Percentiles rank a stretch among this genome's conserved stretches.
Evolutionary conservation across 1,139 yeast genomes (phyloP).

Genomic region (Sugiyamaella pinicola): DNA sequence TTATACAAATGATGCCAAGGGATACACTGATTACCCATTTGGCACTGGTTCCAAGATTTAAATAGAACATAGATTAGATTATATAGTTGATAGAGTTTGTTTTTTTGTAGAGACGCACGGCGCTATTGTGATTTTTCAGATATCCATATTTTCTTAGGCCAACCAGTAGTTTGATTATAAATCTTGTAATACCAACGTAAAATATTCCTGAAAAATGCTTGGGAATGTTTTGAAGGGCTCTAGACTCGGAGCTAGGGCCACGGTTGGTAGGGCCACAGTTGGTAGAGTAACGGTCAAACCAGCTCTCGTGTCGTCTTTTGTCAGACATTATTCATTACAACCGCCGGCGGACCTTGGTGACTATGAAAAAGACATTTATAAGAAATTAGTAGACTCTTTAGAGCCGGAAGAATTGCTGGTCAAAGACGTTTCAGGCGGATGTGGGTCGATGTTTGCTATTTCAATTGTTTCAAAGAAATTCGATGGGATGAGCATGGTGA

Average conservation of each 20-base stretch:
- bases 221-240: background rate
- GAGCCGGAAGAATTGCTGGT: conserved; percentile 65
- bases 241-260: background rate
- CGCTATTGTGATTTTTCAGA: conserved; percentile 4
- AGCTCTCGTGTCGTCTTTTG: background rate
- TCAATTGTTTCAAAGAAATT: conserved; percentile 71
- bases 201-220: background rate
- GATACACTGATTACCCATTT: conserved; percentile 41
- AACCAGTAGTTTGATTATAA: conserved; percentile 4
- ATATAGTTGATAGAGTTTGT: background rate
- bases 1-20: conserved; percentile 40
- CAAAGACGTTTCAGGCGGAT: conserved; percentile 87
- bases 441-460: conserved; percentile 98
- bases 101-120: no score
- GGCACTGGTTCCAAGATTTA: conserved; percentile 9
- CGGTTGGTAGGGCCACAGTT: background rate
- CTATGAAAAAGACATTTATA: conserved; percentile 67
- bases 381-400: conserved; percentile 56
- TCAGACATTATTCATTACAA: conserved; percentile 6
- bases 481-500: conserved; percentile 78
- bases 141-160: background rate
- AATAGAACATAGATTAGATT: background rate
- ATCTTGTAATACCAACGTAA: background rate
- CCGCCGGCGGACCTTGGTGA: conserved; percentile 44
- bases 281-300: background rate